Base-by-base conservation (phyloP, 306 rosid species). In the Arachis stenosperma region DNA sequence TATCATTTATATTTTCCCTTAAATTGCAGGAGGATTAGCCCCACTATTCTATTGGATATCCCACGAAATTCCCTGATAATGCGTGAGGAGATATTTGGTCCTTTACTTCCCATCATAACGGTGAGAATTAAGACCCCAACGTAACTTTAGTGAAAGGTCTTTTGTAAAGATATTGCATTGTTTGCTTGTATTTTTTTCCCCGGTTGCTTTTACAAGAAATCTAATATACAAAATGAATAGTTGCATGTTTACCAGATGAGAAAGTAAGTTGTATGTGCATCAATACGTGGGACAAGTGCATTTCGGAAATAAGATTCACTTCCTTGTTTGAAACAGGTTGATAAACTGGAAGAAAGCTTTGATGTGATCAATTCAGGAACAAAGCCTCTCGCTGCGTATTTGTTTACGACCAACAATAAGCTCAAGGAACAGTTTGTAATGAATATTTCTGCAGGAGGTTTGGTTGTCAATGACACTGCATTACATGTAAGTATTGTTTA, bases 361-460 rank as follows among this genome's bases (percentile, higher is more conserved):
- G 88, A 87, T 30, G 52, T 92, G 79, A 90, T 95, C 73, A 85
- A 79, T 73, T 88, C 99, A 5, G 92, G 88, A 72, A 1, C 99
- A 75, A 95, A 95, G 81, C 99, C 99, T 48, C 98, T 95, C 6
- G 99, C 99, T 29, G 99, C 99, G n/a, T 95, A 95, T 81, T 56
- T 95, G 69, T 95, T 95, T 73, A 87, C 99, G 70, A 84, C 56
- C 85, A 86, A 88, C 64, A 83, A 90, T 77, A 82, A 74, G 79
- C 90, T 95, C 71, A 95, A 85, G 90, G 88, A 95, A 77, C 74
- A 51, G 60, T 95, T 95, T 74, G 97, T 95, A 44, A 48, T 1
- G 69, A 73, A 62, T 5, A 65, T 95, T 71, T 90, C 99, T 41
- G 98, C 99, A 2, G 98, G 99, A 56, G 99, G 97, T 65, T n/a